Conservation (phyloP, 2,329 filamentous ascomycete species). For the Corniculantispora saksenae region DNA sequence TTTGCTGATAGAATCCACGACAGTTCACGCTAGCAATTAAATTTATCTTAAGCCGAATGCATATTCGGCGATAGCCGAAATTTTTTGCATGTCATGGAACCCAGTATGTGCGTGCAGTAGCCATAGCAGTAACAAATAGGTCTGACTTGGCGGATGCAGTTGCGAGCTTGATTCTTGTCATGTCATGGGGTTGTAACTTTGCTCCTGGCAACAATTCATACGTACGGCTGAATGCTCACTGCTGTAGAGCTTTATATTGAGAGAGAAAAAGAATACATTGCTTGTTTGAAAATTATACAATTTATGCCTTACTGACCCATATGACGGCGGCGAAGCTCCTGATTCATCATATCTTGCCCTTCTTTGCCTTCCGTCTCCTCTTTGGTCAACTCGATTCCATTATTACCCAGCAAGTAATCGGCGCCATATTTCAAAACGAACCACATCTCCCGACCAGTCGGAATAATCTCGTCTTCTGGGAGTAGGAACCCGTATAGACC, state of each 20-base stretch:
- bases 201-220: no score
- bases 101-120: not conserved
- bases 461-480: constrained; percentile 82
- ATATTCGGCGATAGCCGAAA: not conserved
- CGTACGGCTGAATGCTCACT: not conserved
- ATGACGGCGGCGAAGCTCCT: constrained; percentile 14
- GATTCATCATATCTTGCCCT: not conserved
- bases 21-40: not conserved
- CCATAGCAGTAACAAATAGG: not conserved
- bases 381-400: constrained; percentile 56
- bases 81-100: not conserved
- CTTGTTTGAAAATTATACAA: not conserved
- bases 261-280: not conserved
- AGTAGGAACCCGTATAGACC: constrained; percentile 93
- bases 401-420: constrained; percentile 72
- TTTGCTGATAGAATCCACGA: constrained; percentile 2
- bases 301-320: constrained; percentile 1
- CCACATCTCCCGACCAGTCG: constrained; percentile 84
- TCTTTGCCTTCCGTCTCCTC: not conserved
- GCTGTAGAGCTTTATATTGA: not conserved
- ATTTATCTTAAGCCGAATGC: not conserved
- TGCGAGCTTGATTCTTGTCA: no score
- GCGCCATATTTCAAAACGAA: constrained; percentile 83
- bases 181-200: no score
- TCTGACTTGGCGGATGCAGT: no score